phyloP scores from a whole-genome alignment of 306 rosid species.

The Rosa rugosa region DNA sequence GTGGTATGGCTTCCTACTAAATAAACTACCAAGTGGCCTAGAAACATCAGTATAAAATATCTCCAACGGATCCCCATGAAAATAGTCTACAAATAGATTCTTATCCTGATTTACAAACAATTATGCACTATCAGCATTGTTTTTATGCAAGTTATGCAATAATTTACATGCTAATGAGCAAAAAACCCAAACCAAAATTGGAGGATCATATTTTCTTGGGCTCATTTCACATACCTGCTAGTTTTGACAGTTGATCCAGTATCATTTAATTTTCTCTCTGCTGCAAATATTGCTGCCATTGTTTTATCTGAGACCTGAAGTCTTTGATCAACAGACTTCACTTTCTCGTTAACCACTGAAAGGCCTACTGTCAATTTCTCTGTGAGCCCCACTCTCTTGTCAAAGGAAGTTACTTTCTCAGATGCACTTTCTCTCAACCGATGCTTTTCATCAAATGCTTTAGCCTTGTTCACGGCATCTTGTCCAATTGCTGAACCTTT shows the following conservation, averaged over 20 bases:
- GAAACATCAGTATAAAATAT: no score
- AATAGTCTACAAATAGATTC: no score
- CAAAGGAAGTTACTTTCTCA: conserved; percentile 74
- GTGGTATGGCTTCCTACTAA: no score
- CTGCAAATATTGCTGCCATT: conserved; percentile 88
- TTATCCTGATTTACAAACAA: no score
- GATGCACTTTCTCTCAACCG: conserved; percentile 76
- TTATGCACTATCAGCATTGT: no score
- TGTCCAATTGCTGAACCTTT: conserved; percentile 85
- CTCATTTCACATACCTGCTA: no score
- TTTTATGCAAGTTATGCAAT: no score
- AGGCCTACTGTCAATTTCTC: conserved; percentile 82
- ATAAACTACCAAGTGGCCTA: no score
- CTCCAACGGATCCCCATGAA: no score
- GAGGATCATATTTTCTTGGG: no score
- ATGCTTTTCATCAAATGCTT: conserved; percentile 97
- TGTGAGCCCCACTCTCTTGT: conserved; percentile 72
- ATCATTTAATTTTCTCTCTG: conserved; percentile 79
- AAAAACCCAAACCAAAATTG: no score
- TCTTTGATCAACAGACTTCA: conserved; percentile 76
- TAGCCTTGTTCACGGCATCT: conserved; percentile 87
- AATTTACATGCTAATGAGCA: no score
- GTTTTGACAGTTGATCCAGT: conserved; percentile 95
- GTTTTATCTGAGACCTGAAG: conserved; percentile 91
- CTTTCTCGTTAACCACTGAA: conserved; percentile 85